Percentiles rank a stretch among this genome's conserved stretches.
These are phyloP conservation scores for Mimosa pudica DNA, from an alignment of 306 rosid species.

Conservation along the genomic window DNA sequence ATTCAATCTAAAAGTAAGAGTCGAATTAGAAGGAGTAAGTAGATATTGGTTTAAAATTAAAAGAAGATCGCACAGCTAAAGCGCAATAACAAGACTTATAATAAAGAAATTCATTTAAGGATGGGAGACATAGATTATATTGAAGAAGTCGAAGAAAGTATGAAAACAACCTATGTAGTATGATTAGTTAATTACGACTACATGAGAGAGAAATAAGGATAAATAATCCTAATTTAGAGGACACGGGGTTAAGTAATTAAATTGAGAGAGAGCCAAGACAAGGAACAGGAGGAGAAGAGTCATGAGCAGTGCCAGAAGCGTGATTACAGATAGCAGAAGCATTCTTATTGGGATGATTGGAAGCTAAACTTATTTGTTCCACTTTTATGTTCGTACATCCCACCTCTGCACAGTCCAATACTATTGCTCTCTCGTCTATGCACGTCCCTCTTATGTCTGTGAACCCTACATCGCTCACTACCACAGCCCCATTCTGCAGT, in stretches of 20 bases:
- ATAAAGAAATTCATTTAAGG: too few relatives aligned
- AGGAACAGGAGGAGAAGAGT: constrained; percentile 22
- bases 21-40: too few relatives aligned
- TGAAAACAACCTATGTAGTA: too few relatives aligned
- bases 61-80: too few relatives aligned
- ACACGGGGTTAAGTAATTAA: too few relatives aligned
- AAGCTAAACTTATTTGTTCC: constrained; percentile 17
- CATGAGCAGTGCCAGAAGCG: constrained; percentile 14
- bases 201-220: too few relatives aligned
- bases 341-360: constrained; percentile 33
- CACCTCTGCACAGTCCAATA: constrained; percentile 36
- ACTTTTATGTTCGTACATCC: constrained; percentile 33
- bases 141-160: too few relatives aligned
- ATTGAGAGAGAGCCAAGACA: not conserved
- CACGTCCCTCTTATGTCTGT: constrained; percentile 37
- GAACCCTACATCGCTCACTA: constrained; percentile 39
- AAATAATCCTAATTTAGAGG: not conserved
- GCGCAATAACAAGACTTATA: too few relatives aligned
- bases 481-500: not conserved
- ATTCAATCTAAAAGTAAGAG: too few relatives aligned
- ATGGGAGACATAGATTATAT: too few relatives aligned
- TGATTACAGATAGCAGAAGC: constrained; percentile 30
- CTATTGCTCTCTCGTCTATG: constrained; percentile 10
- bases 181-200: too few relatives aligned
- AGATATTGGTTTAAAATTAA: too few relatives aligned